A percentile compares a stretch with the other conserved stretches of the same genome.
Evolutionary conservation across 495 filamentous ascomycete species (phyloP).

Genomic region (Podospora pseudopauciseta): DNA sequence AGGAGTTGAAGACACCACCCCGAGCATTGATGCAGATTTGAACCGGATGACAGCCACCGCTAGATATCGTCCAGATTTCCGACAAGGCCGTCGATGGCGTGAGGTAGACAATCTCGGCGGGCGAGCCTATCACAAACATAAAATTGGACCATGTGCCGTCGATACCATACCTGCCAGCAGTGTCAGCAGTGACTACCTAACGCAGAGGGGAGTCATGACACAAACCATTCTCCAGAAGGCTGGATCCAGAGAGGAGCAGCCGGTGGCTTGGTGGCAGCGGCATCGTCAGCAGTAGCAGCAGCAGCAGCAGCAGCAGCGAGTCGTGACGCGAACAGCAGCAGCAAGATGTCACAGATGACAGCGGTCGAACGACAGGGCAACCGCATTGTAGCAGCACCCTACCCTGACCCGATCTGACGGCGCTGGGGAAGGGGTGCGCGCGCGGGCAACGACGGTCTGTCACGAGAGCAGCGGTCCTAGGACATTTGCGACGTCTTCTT

Average conservation of each 20-base stretch:
- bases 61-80: slow-evolving; percentile 56
- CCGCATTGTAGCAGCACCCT: slow-evolving; percentile 35
- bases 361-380: slow-evolving; percentile 31
- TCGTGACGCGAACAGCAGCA: slow-evolving; percentile 35
- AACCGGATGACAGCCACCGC: slow-evolving; percentile 47
- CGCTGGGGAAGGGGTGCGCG: slow-evolving; percentile 12
- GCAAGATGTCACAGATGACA: slow-evolving; percentile 38
- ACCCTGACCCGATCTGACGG: slow-evolving; percentile 18
- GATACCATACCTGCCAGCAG: slow-evolving; percentile 42
- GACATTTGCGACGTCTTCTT: slow-evolving; percentile 29
- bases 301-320: slow-evolving; percentile 24
- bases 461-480: slow-evolving; percentile 30
- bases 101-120: slow-evolving; percentile 54
- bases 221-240: slow-evolving; percentile 43
- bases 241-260: slow-evolving; percentile 40
- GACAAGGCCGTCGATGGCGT: slow-evolving; percentile 54
- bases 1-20: slow-evolving; percentile 51
- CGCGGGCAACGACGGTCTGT: slow-evolving; percentile 21
- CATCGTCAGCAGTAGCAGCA: slow-evolving; percentile 19
- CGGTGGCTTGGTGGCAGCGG: neutral
- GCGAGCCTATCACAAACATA: slow-evolving; percentile 53
- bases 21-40: slow-evolving; percentile 42
- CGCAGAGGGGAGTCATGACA: slow-evolving; percentile 10
- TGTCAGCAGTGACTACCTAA: slow-evolving; percentile 18
- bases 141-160: slow-evolving; percentile 54